phyloP scores from a whole-genome alignment of 192 early-diverging fungal species.

The Thamnidium elegans region DNA sequence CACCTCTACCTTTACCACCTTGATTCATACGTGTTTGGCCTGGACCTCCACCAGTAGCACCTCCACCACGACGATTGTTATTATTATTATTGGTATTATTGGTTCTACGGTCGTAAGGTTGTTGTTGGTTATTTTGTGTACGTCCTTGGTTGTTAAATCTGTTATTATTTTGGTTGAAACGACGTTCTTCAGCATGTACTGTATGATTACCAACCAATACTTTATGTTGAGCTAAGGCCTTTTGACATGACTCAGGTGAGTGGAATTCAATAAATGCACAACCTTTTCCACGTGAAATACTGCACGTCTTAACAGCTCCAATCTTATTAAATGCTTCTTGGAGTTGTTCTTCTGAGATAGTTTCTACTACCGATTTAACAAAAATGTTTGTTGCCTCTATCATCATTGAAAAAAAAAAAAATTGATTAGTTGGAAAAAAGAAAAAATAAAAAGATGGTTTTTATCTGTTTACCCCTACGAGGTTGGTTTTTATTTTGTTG shows the following conservation, averaged over 20 bases:
- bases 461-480: neutral
- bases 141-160: conserved; percentile 1
- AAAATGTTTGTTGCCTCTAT: conserved; percentile 27
- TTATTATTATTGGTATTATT: conserved; percentile 1
- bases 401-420: neutral
- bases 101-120: neutral
- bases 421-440: neutral
- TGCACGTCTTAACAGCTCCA: conserved; percentile 31
- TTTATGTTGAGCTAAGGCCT: conserved; percentile 35
- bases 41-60: neutral
- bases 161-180: conserved; percentile 1
- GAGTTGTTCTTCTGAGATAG: conserved; percentile 38
- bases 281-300: conserved; percentile 12
- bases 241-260: conserved; percentile 36
- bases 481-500: conserved; percentile 17
- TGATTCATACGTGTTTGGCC: neutral
- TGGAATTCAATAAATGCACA: conserved; percentile 44
- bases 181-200: conserved; percentile 31
- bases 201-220: conserved; percentile 23
- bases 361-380: conserved; percentile 38
- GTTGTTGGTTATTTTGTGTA: neutral
- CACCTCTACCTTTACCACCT: conserved; percentile 15
- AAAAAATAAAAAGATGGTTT: neutral
- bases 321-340: conserved; percentile 39
- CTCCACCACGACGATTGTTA: conserved; percentile 13